Percentiles rank a stretch among this genome's conserved stretches.
Evolutionary conservation across 202 grass and related monocot species (phyloP).

Genomic region (Digitaria exilis): DNA sequence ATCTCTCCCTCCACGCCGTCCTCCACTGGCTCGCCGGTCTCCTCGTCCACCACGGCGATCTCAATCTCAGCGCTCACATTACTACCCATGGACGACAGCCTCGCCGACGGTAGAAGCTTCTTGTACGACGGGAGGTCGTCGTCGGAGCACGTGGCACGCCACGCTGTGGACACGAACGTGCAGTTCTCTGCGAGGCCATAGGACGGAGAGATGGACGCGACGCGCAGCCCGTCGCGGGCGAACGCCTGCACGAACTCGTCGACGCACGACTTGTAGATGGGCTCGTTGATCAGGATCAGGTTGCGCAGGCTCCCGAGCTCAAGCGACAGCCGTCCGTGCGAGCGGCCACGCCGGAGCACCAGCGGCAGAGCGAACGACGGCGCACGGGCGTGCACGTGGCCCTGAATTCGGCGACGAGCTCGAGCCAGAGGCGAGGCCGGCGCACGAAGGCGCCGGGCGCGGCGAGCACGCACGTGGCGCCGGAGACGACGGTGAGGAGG

Average conservation of each 20-base stretch:
- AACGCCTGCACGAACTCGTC: slow-evolving; percentile 57
- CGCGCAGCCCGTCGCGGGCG: slow-evolving; percentile 14
- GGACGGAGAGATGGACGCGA: slow-evolving; percentile 47
- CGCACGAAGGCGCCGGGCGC: slow-evolving; percentile 46
- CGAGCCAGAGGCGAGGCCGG: slow-evolving; percentile 55
- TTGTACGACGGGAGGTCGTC: slow-evolving; percentile 43
- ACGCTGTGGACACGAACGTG: slow-evolving; percentile 70
- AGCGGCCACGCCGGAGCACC: slow-evolving; percentile 32
- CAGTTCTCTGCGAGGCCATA: slow-evolving; percentile 70
- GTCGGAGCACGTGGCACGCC: slow-evolving; percentile 6
- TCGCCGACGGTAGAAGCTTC: slow-evolving; percentile 59
- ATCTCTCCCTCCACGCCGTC: slow-evolving; percentile 67
- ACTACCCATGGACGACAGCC: background rate
- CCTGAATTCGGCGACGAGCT: slow-evolving; percentile 58
- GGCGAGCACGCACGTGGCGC: slow-evolving; percentile 53
- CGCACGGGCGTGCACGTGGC: slow-evolving; percentile 62
- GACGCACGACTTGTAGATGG: slow-evolving; percentile 43
- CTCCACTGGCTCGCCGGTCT: slow-evolving; percentile 42
- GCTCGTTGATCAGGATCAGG: slow-evolving; percentile 66
- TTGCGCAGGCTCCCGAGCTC: slow-evolving; percentile 56
- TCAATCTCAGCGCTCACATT: slow-evolving; percentile 37
- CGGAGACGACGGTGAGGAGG: slow-evolving; percentile 59
- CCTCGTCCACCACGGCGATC: slow-evolving; percentile 53
- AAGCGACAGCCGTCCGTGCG: background rate
- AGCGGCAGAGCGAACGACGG: slow-evolving; percentile 59